Evolutionary conservation across 2,329 filamentous ascomycete species (phyloP).

Genomic region (Calonectria montana): DNA sequence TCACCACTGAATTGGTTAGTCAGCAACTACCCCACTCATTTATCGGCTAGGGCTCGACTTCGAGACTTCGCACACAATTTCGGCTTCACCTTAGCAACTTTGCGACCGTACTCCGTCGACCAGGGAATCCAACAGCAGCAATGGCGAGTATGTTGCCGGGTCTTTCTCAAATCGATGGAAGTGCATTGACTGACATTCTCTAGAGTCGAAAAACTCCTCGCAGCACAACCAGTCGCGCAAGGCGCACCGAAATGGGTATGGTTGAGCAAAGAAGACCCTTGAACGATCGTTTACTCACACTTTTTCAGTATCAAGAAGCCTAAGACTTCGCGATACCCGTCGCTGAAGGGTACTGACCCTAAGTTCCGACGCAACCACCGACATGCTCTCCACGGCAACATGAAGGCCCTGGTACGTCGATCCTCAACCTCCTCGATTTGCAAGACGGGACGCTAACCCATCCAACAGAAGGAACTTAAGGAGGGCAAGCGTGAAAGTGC

Average conservation of each 20-base stretch:
- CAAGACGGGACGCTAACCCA: constrained; percentile 45
- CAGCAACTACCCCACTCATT: constrained; percentile 33
- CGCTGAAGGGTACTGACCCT: constrained; percentile 97
- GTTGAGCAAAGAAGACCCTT: constrained; percentile 37
- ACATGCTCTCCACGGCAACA: constrained; percentile 99
- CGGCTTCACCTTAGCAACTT: constrained; percentile 41
- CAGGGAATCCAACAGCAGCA: constrained; percentile 48
- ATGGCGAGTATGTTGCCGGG: constrained; percentile 53
- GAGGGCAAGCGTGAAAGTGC: constrained; percentile 93
- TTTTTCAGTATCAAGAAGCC: constrained; percentile 97
- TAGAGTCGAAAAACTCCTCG: constrained; percentile 99
- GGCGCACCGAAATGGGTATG: constrained; percentile 99
- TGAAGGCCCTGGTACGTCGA: constrained; percentile 89
- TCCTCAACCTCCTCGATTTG: neutral
- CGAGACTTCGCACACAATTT: constrained; percentile 45
- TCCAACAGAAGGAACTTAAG: constrained; percentile 90
- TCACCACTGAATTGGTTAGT: constrained; percentile 26
- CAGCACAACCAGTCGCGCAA: constrained; percentile 99
- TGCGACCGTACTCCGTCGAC: constrained; percentile 42
- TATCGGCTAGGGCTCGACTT: constrained; percentile 43
- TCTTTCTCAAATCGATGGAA: neutral
- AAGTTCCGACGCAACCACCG: constrained; percentile 99
- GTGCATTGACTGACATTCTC: constrained; percentile 33
- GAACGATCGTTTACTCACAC: constrained; percentile 30
- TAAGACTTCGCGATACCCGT: constrained; percentile 98